Base-by-base conservation (phyloP, 2,329 filamentous ascomycete species). In the Aspergillus luchuensis region DNA sequence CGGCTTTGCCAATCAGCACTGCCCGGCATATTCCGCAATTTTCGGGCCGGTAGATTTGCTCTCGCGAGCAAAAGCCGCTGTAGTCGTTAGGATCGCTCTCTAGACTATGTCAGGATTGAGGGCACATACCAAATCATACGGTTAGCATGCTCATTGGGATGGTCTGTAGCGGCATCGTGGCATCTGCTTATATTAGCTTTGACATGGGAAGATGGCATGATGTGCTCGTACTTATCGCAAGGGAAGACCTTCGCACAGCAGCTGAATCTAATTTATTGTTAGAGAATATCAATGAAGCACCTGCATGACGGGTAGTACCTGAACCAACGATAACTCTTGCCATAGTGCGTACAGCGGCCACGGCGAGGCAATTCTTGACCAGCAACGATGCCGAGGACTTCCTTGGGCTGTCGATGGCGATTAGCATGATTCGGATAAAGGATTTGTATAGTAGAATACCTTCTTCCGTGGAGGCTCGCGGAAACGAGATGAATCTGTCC, bases 61-160 rank as follows among this genome's bases (percentile, higher is more conserved):
- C 91, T 55, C 91, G 82, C 64, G 89, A 91, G 75, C 91, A 91
- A 79, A 84, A 90, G 6, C 89, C 89, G 73, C 80, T 78, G 47
- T 6, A 63, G 41, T 15, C 2, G 53, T 63, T 47, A 62, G 55
- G 2, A 25, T 6, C 23, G 2, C 7, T 2, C 10, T 39, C 2
- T 11, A 1, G 19, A 45, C 11, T 23, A 8, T 21, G 8, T 13
- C 25, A 30, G 19, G 15, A 13, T 28, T 21, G 1, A 23, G n/a
- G 28, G 8, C 10, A 17, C 78, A 60, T 75, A 82, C 80, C 90
- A 94, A 38, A 94, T 86, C 90, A 95, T 95, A 52, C 91, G 82
- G 69, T 89, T 91, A 7, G 91, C 91, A 82, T 91, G 91, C 77
- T 95, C 91, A 65, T 91, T 88, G 7, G 84, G 79, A 77, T 96